phyloP scores from a whole-genome alignment of 2,329 filamentous ascomycete genomes.

The Dryadomyces sulphureus region DNA sequence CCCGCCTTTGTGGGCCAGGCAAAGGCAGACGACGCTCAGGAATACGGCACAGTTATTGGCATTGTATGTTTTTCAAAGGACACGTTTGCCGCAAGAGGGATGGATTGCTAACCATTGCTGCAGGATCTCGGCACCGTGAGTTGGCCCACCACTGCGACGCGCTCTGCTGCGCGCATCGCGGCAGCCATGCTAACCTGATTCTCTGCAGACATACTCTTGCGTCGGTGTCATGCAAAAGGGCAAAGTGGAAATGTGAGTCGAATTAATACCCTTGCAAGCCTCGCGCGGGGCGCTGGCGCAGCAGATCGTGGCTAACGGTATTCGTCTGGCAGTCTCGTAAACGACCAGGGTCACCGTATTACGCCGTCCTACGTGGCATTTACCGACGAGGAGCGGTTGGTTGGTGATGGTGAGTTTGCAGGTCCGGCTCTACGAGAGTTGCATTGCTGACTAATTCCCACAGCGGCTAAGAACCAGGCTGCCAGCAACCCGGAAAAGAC shows the following conservation, averaged over 20 bases:
- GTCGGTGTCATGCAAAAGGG: conserved; percentile 93
- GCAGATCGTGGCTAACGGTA: background rate
- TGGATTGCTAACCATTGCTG: background rate
- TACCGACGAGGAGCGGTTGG: conserved; percentile 90
- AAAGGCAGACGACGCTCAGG: conserved; percentile 56
- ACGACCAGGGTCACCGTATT: conserved; percentile 91
- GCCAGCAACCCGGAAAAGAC: conserved; percentile 63
- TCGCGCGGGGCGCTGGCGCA: background rate
- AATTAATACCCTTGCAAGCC: background rate
- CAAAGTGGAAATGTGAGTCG: conserved; percentile 62
- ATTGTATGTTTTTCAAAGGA: conserved; percentile 35
- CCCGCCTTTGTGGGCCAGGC: conserved; percentile 74
- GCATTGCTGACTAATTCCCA: background rate
- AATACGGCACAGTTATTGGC: conserved; percentile 82
- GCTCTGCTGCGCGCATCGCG: background rate
- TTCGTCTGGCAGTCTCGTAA: conserved; percentile 44
- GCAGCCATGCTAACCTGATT: background rate
- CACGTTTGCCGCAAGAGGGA: background rate
- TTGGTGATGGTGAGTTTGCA: conserved; percentile 58
- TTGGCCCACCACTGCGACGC: background rate
- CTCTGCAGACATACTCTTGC: conserved; percentile 55
- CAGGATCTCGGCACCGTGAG: conserved; percentile 55
- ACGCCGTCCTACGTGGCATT: conserved; percentile 92
- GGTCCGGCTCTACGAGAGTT: no score
- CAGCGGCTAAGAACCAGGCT: conserved; percentile 82